Evolutionary conservation across 306 rosid species (phyloP), one percentile per base, ranked within the genome.

Genomic region (Acacia acuminata): DNA sequence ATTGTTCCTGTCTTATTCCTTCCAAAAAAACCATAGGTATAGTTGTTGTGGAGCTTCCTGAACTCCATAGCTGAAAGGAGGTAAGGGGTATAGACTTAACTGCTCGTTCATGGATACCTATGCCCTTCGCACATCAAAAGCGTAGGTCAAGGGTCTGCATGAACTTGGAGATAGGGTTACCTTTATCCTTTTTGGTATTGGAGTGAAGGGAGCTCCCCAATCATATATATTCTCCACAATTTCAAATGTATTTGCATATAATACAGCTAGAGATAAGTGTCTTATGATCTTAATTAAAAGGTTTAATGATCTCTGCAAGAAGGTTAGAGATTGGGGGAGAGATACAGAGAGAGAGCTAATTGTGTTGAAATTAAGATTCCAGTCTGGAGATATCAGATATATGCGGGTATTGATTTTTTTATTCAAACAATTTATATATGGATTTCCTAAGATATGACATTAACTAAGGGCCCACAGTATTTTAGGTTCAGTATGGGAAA

Each of bases 141-240:
- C 48, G 80, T 67, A 77, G 81, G 27, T 83, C 58, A 83, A 80
- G 82, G 42, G 89, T 88, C 77, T 83, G 86, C 89, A 86, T 88
- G 89, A 84, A 66, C 24, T 65, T 15, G 71, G 71, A 65, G 71
- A 30, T 32, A 32, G 71, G 43, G 22, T 1, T 65, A 15, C 44
- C 11, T 30, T 32, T 1, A 65, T 32, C 71, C 66, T 45, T 48
- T 48, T 66, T 64, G 70, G 22, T 34, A 34, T 67, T 67, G 72
- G 72, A 67, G 25, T 67, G 72, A 67, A 67, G 24, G 47, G 72
- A 67, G 72, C 47, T 67, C 72, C 44, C 3, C 42, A 17, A 36
- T 36, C 22, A 24, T 48, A 48, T 2, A 44, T 38, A 6, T 38
- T 38, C 42, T 38, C 8, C 6, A 8, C 42, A 38, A 38, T 38